These are phyloP conservation scores for Tuctoria greenei DNA, from an alignment of 176 grass and related monocot genomes.

Conservation along the genomic window DNA sequence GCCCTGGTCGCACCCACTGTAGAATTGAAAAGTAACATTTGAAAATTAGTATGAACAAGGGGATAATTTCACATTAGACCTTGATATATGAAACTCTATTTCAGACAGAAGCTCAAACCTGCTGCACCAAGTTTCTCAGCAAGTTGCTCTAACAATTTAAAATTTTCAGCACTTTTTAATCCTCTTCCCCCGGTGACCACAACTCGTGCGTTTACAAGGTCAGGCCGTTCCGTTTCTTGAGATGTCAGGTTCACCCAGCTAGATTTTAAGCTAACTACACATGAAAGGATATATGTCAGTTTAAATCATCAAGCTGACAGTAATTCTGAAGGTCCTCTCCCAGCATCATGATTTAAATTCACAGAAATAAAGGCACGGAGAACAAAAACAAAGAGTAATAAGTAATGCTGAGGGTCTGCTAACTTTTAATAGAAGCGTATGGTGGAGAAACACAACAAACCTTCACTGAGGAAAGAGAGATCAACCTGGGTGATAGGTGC, in stretches of 20 bases:
- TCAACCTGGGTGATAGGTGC: slow-evolving; percentile 81
- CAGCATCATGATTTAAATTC: background rate
- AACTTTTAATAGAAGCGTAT: slow-evolving; percentile 26
- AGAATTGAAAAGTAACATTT: background rate
- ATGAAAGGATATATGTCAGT: background rate
- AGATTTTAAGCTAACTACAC: slow-evolving; percentile 60
- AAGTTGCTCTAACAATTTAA: slow-evolving; percentile 90
- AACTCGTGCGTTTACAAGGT: slow-evolving; percentile 79
- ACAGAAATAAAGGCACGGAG: background rate
- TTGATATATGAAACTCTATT: background rate
- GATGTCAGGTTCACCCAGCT: slow-evolving; percentile 75
- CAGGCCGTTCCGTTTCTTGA: slow-evolving; percentile 80
- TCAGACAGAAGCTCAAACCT: slow-evolving; percentile 41
- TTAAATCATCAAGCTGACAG: background rate
- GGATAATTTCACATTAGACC: background rate
- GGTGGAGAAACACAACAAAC: slow-evolving; percentile 54
- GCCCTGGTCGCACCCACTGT: slow-evolving; percentile 95
- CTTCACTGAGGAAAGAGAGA: slow-evolving; percentile 87
- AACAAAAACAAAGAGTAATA: slow-evolving; percentile 1
- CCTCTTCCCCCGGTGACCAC: slow-evolving; percentile 89
- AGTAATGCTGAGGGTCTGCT: background rate
- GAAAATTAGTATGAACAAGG: background rate
- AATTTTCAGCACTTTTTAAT: slow-evolving; percentile 92
- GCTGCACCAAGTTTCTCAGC: slow-evolving; percentile 97
- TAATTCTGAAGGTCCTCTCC: background rate